Conservation (phyloP, 305 asterid species). For the Plantago rigida region DNA sequence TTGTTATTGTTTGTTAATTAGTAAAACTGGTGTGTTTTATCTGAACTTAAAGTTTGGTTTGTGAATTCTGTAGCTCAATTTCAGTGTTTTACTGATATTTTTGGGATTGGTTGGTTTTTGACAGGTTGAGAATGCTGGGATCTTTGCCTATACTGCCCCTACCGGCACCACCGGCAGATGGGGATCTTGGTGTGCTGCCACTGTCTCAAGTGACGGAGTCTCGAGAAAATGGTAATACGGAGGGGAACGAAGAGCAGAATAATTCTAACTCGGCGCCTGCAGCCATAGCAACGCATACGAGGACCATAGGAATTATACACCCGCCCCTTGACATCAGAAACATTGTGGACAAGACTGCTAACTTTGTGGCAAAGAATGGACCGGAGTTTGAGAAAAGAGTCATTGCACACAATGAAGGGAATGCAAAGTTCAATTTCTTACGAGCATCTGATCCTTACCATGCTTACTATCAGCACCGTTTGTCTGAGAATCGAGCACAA, state of each 20-base stretch:
- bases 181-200: conserved; percentile 58
- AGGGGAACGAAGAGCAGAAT: conserved; percentile 30
- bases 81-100: not conserved
- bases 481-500: conserved; percentile 66
- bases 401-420: conserved; percentile 70
- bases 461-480: conserved; percentile 83
- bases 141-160: conserved; percentile 60
- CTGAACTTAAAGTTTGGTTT: too few relatives aligned
- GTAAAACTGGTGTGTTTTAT: too few relatives aligned
- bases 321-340: conserved; percentile 87
- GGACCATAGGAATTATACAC: conserved; percentile 73
- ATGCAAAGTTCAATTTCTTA: conserved; percentile 70
- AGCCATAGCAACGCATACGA: conserved; percentile 72
- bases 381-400: conserved; percentile 80
- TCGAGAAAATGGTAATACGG: conserved; percentile 25
- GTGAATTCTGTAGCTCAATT: not conserved
- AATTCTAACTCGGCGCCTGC: conserved; percentile 31
- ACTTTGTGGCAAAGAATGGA: conserved; percentile 86
- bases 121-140: conserved; percentile 50
- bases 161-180: conserved; percentile 72
- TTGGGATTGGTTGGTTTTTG: not conserved
- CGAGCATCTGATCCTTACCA: conserved; percentile 75
- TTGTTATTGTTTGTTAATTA: not conserved
- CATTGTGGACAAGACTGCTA: conserved; percentile 78
- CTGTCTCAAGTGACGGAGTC: conserved; percentile 45